Evolutionary conservation across 176 grass and related monocot genomes (phyloP).

Genomic region (Cenchrus fungigraminus): DNA sequence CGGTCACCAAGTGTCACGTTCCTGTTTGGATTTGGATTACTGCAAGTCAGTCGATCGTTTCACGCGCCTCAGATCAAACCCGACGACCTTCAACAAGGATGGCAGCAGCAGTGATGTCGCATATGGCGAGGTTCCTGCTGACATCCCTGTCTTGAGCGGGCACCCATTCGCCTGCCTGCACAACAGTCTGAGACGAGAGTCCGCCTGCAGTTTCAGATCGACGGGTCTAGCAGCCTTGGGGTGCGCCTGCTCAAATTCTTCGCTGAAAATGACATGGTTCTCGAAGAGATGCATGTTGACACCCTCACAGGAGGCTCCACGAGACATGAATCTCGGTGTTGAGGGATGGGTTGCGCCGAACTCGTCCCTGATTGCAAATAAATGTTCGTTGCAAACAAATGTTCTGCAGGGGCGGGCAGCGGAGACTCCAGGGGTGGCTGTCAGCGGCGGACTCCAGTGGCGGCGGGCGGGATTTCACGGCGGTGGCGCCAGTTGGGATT

Average conservation of each 20-base stretch:
- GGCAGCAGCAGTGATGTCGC: no score
- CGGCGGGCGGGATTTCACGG: no score
- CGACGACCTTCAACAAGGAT: background rate
- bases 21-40: no score
- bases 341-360: background rate
- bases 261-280: background rate
- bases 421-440: no score
- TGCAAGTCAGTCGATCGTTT: no score
- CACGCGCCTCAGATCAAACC: background rate
- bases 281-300: background rate
- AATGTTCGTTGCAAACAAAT: no score
- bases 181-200: background rate
- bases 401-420: no score
- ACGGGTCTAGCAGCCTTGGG: background rate
- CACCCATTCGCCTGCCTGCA: background rate
- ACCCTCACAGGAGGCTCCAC: background rate
- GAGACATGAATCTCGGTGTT: background rate
- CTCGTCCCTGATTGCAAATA: background rate
- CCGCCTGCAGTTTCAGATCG: background rate
- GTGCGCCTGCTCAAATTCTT: conserved; percentile 18
- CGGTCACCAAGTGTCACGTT: no score
- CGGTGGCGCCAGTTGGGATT: no score
- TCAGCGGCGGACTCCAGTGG: no score
- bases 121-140: background rate
- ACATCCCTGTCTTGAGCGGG: background rate